phyloP scores from a whole-genome alignment of 1,284 basidiomycete genomes.

The Ganoderma sinense region DNA sequence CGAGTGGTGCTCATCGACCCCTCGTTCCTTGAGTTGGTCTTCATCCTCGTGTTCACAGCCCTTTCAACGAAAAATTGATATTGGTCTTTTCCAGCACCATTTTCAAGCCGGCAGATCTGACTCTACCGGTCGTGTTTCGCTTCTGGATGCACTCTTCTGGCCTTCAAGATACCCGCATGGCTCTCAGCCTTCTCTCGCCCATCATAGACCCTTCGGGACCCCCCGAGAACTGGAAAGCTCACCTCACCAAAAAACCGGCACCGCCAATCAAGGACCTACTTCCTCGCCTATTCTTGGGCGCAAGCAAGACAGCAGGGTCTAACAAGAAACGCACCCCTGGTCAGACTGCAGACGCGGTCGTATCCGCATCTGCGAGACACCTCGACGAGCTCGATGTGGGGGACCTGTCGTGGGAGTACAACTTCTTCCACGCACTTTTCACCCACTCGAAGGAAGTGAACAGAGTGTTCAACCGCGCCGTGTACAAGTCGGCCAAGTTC shows the following conservation, averaged over 20 bases:
- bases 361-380: constrained; percentile 1
- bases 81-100: constrained; percentile 8
- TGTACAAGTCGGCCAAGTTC: too few species aligned
- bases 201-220: background rate
- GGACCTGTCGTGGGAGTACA: too few species aligned
- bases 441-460: too few species aligned
- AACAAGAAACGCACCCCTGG: constrained; percentile 13
- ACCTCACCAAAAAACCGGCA: constrained; percentile 1
- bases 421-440: too few species aligned
- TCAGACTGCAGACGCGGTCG: constrained; percentile 8
- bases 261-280: constrained; percentile 2
- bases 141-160: constrained; percentile 16
- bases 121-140: constrained; percentile 19
- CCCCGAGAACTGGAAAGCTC: background rate
- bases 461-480: too few species aligned
- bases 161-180: background rate
- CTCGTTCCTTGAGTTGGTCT: constrained; percentile 12
- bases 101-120: constrained; percentile 16
- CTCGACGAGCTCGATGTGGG: too few species aligned
- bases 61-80: background rate
- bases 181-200: background rate
- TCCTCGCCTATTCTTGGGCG: constrained; percentile 10
- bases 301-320: constrained; percentile 8
- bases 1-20: constrained; percentile 10
- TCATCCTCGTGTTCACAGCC: background rate